phyloP scores from a whole-genome alignment of 2,329 filamentous ascomycete genomes.

The Grosmannia penicillata region DNA sequence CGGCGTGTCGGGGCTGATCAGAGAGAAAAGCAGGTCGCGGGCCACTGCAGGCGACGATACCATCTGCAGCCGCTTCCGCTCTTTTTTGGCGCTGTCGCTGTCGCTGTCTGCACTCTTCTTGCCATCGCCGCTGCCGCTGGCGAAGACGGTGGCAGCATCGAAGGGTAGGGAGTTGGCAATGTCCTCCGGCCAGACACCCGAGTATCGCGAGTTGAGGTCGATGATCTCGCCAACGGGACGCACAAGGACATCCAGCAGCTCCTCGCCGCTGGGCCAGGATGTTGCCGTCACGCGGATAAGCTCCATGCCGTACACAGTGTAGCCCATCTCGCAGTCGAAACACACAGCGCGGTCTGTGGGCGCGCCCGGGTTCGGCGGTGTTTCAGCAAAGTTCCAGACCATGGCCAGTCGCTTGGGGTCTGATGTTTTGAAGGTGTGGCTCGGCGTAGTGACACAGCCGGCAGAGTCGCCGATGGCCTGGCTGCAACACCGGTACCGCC shows the following conservation, averaged over 20 bases:
- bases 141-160: slow-evolving; percentile 15
- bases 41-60: slow-evolving; percentile 63
- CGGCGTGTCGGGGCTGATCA: slow-evolving; percentile 63
- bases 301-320: slow-evolving; percentile 78
- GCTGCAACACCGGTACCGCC: slow-evolving; percentile 66
- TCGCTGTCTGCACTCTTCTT: neutral
- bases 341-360: slow-evolving; percentile 50
- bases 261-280: slow-evolving; percentile 65
- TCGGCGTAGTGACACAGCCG: slow-evolving; percentile 57
- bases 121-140: neutral
- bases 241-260: slow-evolving; percentile 54
- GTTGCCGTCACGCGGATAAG: slow-evolving; percentile 80
- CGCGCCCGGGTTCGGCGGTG: slow-evolving; percentile 47
- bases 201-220: slow-evolving; percentile 65
- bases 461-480: slow-evolving; percentile 54
- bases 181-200: slow-evolving; percentile 69
- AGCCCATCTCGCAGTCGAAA: slow-evolving; percentile 97
- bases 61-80: slow-evolving; percentile 43
- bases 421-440: slow-evolving; percentile 79
- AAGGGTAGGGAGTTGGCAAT: slow-evolving; percentile 53
- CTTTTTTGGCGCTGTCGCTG: slow-evolving; percentile 2
- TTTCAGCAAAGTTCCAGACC: slow-evolving; percentile 65
- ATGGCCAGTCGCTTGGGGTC: slow-evolving; percentile 63
- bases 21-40: slow-evolving; percentile 59
- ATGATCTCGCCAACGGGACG: slow-evolving; percentile 12